Base-by-base conservation (phyloP, 305 asterid genomes). In the Plantago coronopus region DNA sequence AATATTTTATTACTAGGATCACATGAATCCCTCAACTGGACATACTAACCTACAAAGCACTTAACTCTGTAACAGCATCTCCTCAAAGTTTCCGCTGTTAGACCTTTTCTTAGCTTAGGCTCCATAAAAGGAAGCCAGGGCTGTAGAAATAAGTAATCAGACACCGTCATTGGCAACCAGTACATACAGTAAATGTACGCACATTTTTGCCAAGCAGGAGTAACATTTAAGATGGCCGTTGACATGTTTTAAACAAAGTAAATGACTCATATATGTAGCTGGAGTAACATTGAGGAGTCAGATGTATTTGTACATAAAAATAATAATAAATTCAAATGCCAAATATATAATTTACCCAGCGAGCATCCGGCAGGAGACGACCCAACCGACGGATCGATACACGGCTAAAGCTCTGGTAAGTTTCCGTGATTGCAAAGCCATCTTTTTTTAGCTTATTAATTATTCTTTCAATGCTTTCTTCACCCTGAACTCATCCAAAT, bases 61-160 rank as follows among this genome's bases (percentile, higher is more conserved):
- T 84, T 89, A 23, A 84, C 88, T 63, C 97, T 78, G 25, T 71
- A 78, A 72, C 80, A 70, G 69, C 78, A 74, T 70, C 85, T 78
- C 76, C 73, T 86, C 49, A 78, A 71, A 44, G 59, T 46, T 18
- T 76, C 77, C 7, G 78, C 86, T 53, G 51, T 77, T 44, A 68
- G 82, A 38, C 84, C 83, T 58, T 54, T 71, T 63, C 56, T 74
- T 43, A n/a, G 79, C 67, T 73, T 82, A 48, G 84, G 85, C 76
- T 80, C 91, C 94, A 86, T 89, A 71, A 89, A 82, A n/a, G 97
- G 97, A 78, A 89, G 94, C 76, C 82, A 65, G 42, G 73, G 64
- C 97, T 89, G 69, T 46, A 53, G 43, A 66, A 69, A 21, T 69
- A 69, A 71, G 27, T 37, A 25, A 50, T 59, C 46, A 50, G 29